Evolutionary conservation across 192 early-diverging fungal genomes (phyloP).

Genomic region (Coemansia sp.): DNA sequence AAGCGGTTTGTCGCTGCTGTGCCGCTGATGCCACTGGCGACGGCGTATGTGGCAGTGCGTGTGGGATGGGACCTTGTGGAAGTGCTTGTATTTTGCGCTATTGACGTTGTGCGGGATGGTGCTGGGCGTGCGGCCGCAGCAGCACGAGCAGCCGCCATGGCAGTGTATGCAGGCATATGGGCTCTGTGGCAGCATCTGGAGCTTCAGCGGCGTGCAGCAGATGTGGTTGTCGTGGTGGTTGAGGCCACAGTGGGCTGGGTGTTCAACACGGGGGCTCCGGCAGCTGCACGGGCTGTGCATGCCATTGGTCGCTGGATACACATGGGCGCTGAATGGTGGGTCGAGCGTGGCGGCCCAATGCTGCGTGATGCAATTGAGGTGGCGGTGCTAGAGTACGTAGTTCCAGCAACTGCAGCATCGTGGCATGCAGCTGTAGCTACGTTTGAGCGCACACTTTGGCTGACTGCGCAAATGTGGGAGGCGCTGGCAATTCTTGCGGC

Average conservation of each 20-base stretch:
- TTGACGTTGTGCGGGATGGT: conserved; percentile 16
- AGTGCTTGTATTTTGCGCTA: conserved; percentile 42
- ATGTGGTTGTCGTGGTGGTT: conserved; percentile 15
- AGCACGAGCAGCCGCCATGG: not conserved
- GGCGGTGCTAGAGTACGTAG: conserved; percentile 19
- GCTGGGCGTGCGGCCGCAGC: not conserved
- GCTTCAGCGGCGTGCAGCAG: conserved; percentile 13
- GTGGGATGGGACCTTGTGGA: conserved; percentile 47
- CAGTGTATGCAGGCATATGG: not conserved
- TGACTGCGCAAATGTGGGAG: conserved; percentile 9
- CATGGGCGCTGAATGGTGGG: conserved; percentile 25
- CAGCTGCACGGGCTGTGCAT: conserved; percentile 5
- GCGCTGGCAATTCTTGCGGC: conserved; percentile 18
- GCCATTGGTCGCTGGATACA: not conserved
- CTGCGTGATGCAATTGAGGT: conserved; percentile 25
- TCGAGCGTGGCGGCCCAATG: conserved; percentile 20
- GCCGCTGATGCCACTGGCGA: conserved; percentile 46
- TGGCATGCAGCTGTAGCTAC: not conserved
- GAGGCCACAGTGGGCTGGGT: conserved; percentile 38
- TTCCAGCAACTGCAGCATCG: not conserved
- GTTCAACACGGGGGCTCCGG: conserved; percentile 25
- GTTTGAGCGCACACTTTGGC: conserved; percentile 20
- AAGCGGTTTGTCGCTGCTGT: conserved; percentile 43
- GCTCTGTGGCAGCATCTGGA: conserved; percentile 10
- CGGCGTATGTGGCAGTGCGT: conserved; percentile 33